Conservation (phyloP, 495 filamentous ascomycete species). For the Pseudevernia furfuracea region DNA sequence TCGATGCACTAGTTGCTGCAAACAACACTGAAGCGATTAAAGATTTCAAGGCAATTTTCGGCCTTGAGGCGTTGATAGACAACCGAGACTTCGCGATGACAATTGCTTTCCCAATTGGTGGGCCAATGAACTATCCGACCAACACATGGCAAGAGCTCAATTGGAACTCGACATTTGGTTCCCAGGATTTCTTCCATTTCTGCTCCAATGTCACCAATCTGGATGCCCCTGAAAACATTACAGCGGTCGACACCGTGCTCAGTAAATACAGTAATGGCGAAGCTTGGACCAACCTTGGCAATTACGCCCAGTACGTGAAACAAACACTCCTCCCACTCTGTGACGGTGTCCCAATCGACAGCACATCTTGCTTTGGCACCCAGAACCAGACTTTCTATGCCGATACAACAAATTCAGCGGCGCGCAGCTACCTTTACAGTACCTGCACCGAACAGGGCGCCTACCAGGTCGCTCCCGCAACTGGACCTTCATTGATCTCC, state of each 20-base stretch:
- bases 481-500: slow-evolving; percentile 37
- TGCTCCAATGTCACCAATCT: slow-evolving; percentile 43
- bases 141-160: slow-evolving; percentile 45
- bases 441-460: slow-evolving; percentile 43
- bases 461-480: slow-evolving; percentile 39
- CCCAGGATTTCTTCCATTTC: slow-evolving; percentile 42
- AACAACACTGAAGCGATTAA: slow-evolving; percentile 32
- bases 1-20: slow-evolving; percentile 34
- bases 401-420: slow-evolving; percentile 30
- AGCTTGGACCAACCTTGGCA: slow-evolving; percentile 42
- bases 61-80: slow-evolving; percentile 34
- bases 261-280: slow-evolving; percentile 41
- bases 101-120: slow-evolving; percentile 40
- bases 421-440: slow-evolving; percentile 41
- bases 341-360: slow-evolving; percentile 35
- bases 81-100: slow-evolving; percentile 39
- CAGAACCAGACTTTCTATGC: slow-evolving; percentile 38
- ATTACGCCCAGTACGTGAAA: slow-evolving; percentile 43
- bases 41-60: slow-evolving; percentile 39
- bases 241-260: slow-evolving; percentile 35
- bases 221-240: slow-evolving; percentile 35
- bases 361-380: slow-evolving; percentile 38
- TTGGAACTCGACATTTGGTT: slow-evolving; percentile 33
- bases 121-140: slow-evolving; percentile 41
- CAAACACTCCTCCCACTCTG: slow-evolving; percentile 36